These are phyloP conservation scores for Trichophyton verrucosum DNA, from an alignment of 2,329 filamentous ascomycete species.

Conservation along the genomic window DNA sequence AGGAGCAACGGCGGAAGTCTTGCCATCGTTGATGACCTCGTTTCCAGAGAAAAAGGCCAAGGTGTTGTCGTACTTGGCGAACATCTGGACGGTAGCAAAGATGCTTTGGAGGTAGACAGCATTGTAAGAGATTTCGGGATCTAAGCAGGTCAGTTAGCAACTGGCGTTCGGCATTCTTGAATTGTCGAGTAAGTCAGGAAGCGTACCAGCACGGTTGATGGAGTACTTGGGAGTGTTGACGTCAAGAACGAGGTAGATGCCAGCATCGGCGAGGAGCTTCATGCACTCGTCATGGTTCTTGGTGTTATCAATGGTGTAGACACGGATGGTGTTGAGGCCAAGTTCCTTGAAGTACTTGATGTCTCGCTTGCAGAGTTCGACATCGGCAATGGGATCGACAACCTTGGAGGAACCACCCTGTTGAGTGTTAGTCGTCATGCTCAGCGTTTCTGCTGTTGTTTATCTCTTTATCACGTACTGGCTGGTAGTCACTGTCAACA, in stretches of 20 bases:
- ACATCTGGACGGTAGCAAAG: conserved; percentile 79
- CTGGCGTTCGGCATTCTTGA: background rate
- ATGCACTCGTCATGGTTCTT: conserved; percentile 74
- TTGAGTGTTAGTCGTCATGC: conserved; percentile 1
- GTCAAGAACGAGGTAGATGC: conserved; percentile 85
- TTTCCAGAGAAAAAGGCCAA: conserved; percentile 77
- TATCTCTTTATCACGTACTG: conserved; percentile 27
- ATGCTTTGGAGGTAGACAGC: conserved; percentile 70
- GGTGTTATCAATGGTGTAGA: conserved; percentile 87
- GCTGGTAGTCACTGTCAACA: conserved; percentile 48
- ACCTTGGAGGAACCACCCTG: conserved; percentile 48
- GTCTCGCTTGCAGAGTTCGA: conserved; percentile 60
- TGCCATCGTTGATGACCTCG: conserved; percentile 61
- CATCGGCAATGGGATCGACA: conserved; percentile 64
- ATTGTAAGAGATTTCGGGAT: conserved; percentile 72
- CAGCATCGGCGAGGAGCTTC: conserved; percentile 63
- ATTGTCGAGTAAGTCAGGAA: background rate
- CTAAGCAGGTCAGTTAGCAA: conserved; percentile 14
- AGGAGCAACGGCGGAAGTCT: conserved; percentile 53
- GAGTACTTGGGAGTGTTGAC: conserved; percentile 88
- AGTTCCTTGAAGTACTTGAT: conserved; percentile 71
- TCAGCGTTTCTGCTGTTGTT: too few species aligned
- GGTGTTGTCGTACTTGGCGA: conserved; percentile 72
- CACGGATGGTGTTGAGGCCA: conserved; percentile 80
- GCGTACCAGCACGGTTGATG: conserved; percentile 53